phyloP scores from a whole-genome alignment of 768 basidiomycete species.

The Multifurca ochricompacta region DNA sequence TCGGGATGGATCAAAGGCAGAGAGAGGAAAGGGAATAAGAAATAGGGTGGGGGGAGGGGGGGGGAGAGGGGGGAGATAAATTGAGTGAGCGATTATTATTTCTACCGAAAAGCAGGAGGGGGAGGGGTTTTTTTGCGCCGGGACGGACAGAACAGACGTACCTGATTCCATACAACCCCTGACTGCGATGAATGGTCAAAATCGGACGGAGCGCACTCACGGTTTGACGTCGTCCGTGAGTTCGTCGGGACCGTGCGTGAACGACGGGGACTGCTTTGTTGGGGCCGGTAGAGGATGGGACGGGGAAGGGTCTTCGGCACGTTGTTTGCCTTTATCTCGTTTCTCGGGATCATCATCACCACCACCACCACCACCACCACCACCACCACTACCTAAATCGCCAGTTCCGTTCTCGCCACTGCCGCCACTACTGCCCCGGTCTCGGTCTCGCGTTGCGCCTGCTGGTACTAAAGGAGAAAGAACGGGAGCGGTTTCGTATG shows the following conservation, averaged over 20 bases:
- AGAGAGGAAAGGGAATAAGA: neutral
- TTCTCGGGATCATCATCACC: slow-evolving; percentile 8
- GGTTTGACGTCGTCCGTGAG: slow-evolving; percentile 42
- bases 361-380: neutral
- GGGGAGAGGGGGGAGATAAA: neutral
- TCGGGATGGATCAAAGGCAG: too few species aligned
- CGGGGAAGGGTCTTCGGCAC: slow-evolving; percentile 48
- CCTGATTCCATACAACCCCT: slow-evolving; percentile 94
- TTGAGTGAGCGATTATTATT: too few species aligned
- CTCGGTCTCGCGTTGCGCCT: neutral
- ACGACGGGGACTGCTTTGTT: slow-evolving; percentile 15
- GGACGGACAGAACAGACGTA: slow-evolving; percentile 27
- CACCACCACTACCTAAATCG: too few species aligned
- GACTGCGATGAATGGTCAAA: slow-evolving; percentile 77
- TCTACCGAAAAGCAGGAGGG: too few species aligned
- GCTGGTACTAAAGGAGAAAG: too few species aligned
- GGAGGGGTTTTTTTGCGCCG: too few species aligned
- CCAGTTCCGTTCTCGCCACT: neutral
- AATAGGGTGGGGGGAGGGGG: slow-evolving; percentile 3
- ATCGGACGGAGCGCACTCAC: slow-evolving; percentile 69
- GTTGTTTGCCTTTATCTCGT: slow-evolving; percentile 54
- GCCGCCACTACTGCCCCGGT: neutral
- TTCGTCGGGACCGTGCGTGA: slow-evolving; percentile 31
- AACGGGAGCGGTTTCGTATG: neutral
- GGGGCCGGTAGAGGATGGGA: too few species aligned